Conservation (phyloP, 169 alveolate genomes). For the Plasmodium cynomolgi region DNA sequence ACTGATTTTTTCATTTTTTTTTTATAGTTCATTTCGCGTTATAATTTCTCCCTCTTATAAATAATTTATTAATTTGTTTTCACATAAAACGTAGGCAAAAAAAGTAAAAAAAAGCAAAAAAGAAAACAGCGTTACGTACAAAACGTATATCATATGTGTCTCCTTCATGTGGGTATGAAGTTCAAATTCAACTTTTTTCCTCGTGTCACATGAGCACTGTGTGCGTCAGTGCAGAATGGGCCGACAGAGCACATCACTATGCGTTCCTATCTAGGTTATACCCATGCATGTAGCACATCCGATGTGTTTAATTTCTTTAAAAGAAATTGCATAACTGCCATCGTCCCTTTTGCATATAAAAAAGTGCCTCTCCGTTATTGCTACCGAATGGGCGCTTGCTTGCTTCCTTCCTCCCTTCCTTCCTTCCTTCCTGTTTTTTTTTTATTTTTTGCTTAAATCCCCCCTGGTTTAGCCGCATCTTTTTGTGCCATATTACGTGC, state of each 20-base stretch:
- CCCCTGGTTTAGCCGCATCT: background rate
- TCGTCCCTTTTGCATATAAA: background rate
- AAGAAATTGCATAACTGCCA: background rate
- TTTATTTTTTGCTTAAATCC: background rate
- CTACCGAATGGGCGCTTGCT: background rate
- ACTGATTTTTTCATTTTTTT: background rate
- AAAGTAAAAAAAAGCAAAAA: background rate
- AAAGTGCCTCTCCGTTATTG: background rate
- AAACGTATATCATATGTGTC: background rate
- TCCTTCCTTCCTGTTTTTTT: too few relatives aligned
- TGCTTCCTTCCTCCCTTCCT: too few relatives aligned
- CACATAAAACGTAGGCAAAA: background rate
- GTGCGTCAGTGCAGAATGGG: background rate
- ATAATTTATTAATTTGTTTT: slow-evolving; percentile 27
- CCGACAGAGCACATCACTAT: background rate
- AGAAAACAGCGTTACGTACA: background rate
- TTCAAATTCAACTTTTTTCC: background rate
- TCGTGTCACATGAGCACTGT: background rate
- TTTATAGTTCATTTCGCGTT: background rate
- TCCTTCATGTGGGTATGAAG: background rate
- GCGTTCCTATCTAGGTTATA: background rate
- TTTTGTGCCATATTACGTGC: background rate
- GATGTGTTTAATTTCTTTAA: background rate
- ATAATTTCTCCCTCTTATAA: background rate
- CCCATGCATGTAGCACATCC: background rate